Evolutionary conservation across 148 eudicot genomes (phyloP).

Genomic region (Nepenthes gracilis): DNA sequence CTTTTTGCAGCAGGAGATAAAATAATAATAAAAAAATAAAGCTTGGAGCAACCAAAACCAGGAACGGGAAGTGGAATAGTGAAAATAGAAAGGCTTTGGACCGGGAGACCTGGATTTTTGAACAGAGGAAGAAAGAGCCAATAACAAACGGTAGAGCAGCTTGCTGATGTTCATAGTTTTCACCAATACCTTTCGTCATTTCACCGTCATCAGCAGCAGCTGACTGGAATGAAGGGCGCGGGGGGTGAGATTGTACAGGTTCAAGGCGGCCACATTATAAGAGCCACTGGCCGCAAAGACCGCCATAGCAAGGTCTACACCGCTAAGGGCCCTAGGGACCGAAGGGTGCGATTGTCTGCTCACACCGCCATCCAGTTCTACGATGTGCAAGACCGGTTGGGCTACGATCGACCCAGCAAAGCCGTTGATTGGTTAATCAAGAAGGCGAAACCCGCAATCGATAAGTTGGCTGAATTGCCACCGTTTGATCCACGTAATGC

Average conservation of each 20-base stretch:
- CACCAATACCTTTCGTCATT: too few relatives aligned
- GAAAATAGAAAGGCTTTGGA: too few relatives aligned
- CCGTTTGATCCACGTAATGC: constrained; percentile 23
- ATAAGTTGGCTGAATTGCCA: constrained; percentile 22
- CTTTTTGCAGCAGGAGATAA: not conserved
- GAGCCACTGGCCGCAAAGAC: constrained; percentile 34
- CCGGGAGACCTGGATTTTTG: too few relatives aligned
- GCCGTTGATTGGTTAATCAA: constrained; percentile 38
- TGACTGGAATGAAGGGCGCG: not conserved
- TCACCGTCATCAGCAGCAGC: too few relatives aligned
- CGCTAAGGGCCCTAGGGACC: constrained; percentile 32
- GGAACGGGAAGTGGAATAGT: too few relatives aligned
- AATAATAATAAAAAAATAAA: too few relatives aligned
- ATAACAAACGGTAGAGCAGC: too few relatives aligned
- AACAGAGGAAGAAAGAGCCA: constrained; percentile 9
- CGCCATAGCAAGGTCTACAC: constrained; percentile 41
- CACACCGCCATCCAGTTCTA: constrained; percentile 40
- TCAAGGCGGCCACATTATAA: constrained; percentile 36
- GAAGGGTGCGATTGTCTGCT: constrained; percentile 32
- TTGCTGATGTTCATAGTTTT: too few relatives aligned
- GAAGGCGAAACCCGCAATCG: constrained; percentile 28
- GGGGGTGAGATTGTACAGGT: constrained; percentile 30
- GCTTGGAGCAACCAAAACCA: too few relatives aligned
- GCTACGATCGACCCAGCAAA: constrained; percentile 34
- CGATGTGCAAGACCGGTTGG: constrained; percentile 34